Evolutionary conservation across 495 filamentous ascomycete species (phyloP).

Genomic region (Xylaria grammica): DNA sequence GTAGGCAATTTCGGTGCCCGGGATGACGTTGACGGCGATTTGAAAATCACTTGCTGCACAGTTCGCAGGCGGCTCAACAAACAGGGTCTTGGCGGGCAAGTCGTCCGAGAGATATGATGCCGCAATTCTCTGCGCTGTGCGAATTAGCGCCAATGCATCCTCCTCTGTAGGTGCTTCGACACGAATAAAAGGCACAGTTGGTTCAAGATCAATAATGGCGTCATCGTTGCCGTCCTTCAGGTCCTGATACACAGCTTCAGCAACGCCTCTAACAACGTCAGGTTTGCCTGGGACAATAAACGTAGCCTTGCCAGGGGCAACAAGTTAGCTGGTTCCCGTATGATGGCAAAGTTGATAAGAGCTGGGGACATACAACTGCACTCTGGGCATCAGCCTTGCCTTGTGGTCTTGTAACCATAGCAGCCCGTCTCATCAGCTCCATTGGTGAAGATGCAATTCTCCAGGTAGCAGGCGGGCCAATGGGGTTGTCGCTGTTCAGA

Average conservation of each 20-base stretch:
- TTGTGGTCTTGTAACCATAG: not conserved
- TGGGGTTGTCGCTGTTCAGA: too few relatives aligned
- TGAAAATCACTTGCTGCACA: conserved; percentile 11
- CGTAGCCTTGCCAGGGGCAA: conserved; percentile 23
- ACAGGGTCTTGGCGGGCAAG: conserved; percentile 1
- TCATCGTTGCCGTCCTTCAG: conserved; percentile 18
- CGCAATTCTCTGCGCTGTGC: conserved; percentile 34
- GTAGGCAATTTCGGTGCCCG: conserved; percentile 10
- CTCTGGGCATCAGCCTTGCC: conserved; percentile 11
- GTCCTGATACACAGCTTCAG: conserved; percentile 32
- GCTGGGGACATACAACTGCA: conserved; percentile 6
- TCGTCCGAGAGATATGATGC: conserved; percentile 28
- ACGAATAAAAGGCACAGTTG: conserved; percentile 19
- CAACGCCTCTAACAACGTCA: conserved; percentile 23
- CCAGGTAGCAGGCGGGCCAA: too few relatives aligned
- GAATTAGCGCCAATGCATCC: conserved; percentile 22
- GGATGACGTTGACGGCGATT: conserved; percentile 23
- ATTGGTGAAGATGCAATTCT: too few relatives aligned
- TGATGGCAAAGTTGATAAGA: conserved; percentile 12
- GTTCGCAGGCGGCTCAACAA: conserved; percentile 30
- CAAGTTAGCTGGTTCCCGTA: not conserved
- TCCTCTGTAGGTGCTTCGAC: conserved; percentile 19
- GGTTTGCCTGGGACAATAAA: conserved; percentile 29
- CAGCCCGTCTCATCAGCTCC: conserved; percentile 8
- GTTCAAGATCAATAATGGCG: conserved; percentile 22